Evolutionary conservation across 2,329 filamentous ascomycete genomes (phyloP).

Genomic region (Colletotrichum sp.): DNA sequence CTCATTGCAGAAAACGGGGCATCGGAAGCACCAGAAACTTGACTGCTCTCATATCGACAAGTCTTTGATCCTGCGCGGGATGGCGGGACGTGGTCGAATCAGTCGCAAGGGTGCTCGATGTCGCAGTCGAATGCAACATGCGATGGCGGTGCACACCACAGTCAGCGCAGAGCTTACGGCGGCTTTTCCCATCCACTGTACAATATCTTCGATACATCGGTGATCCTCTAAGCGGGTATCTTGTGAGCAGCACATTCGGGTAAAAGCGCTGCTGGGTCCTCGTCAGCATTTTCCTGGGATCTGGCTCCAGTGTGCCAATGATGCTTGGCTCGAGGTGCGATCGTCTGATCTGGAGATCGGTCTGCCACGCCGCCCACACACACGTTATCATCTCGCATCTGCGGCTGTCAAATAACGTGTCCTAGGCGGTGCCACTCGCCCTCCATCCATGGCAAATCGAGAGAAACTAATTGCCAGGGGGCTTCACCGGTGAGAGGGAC

Average conservation of each 20-base stretch:
- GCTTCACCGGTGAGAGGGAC: neutral
- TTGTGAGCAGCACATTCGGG: neutral
- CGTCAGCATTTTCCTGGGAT: slow-evolving; percentile 8
- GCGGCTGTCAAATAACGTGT: neutral
- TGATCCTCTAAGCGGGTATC: neutral
- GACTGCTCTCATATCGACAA: neutral
- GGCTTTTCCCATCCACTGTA: neutral
- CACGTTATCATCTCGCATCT: slow-evolving; percentile 15
- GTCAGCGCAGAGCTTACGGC: neutral
- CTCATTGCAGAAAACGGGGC: neutral
- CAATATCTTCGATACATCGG: neutral
- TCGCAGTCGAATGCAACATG: neutral
- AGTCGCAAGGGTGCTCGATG: neutral
- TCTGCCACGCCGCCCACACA: slow-evolving; percentile 15
- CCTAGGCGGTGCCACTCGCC: neutral
- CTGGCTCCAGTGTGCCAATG: slow-evolving; percentile 9
- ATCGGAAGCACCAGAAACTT: neutral
- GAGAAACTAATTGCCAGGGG: neutral
- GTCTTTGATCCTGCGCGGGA: neutral
- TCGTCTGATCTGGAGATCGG: slow-evolving; percentile 25
- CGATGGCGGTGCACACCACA: neutral
- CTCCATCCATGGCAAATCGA: neutral
- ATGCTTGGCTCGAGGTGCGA: slow-evolving; percentile 17
- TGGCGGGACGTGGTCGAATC: neutral
- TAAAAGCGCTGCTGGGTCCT: neutral